Evolutionary conservation across 2,329 filamentous ascomycete species (phyloP).

Genomic region (Phyllosticta citrichinensis): DNA sequence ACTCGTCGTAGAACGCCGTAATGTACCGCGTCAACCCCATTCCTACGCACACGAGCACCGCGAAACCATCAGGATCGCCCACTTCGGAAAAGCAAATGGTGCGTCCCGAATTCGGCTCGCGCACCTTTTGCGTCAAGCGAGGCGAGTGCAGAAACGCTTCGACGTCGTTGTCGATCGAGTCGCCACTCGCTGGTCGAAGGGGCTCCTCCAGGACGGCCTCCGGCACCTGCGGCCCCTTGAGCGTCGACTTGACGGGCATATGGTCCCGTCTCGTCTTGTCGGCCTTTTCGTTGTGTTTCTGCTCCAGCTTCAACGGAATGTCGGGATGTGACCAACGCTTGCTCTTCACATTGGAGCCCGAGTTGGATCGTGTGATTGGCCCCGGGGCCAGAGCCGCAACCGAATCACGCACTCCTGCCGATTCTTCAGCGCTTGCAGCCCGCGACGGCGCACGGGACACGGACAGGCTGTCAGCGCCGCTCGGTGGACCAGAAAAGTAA

Average conservation of each 20-base stretch:
- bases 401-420: slow-evolving; percentile 14
- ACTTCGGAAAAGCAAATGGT: slow-evolving; percentile 95
- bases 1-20: slow-evolving; percentile 93
- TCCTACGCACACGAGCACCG: slow-evolving; percentile 91
- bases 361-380: slow-evolving; percentile 23
- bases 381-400: slow-evolving; percentile 3
- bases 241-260: slow-evolving; percentile 19
- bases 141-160: slow-evolving; percentile 74
- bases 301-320: slow-evolving; percentile 28
- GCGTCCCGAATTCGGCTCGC: slow-evolving; percentile 74
- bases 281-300: slow-evolving; percentile 20
- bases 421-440: slow-evolving; percentile 6
- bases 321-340: slow-evolving; percentile 32
- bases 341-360: slow-evolving; percentile 23
- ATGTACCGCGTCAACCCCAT: slow-evolving; percentile 97
- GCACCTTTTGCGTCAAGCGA: slow-evolving; percentile 77
- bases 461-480: not conserved
- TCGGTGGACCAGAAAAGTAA: not conserved
- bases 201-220: slow-evolving; percentile 50
- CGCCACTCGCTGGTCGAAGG: slow-evolving; percentile 59
- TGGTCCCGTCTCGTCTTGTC: slow-evolving; percentile 8
- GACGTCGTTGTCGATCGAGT: slow-evolving; percentile 83
- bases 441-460: slow-evolving; percentile 6
- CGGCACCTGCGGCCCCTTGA: slow-evolving; percentile 24
- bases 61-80: slow-evolving; percentile 80